phyloP scores from a whole-genome alignment of 2,329 filamentous ascomycete species.

The Aplosporella prunicola region DNA sequence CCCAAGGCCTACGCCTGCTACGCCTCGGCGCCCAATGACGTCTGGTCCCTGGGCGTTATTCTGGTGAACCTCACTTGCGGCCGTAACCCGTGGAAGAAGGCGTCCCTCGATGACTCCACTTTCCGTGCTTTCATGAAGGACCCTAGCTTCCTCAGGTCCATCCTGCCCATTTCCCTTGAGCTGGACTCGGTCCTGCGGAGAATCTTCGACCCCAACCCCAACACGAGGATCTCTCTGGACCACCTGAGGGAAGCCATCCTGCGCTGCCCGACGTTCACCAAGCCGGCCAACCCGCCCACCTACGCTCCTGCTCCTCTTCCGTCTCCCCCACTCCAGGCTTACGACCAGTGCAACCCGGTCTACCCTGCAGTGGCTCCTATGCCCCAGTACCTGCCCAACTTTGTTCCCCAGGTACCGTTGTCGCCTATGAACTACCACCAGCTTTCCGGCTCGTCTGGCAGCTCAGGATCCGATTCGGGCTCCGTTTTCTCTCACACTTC shows the following conservation, averaged over 20 bases:
- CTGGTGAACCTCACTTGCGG: conserved; percentile 95
- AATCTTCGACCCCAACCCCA: conserved; percentile 80
- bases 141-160: conserved; percentile 79
- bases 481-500: conserved; percentile 32
- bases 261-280: conserved; percentile 65
- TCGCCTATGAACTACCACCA: conserved; percentile 17
- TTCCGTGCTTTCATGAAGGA: conserved; percentile 86
- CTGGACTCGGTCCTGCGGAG: conserved; percentile 77
- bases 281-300: conserved; percentile 30
- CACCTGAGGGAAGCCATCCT: conserved; percentile 71
- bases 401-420: conserved; percentile 22
- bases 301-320: conserved; percentile 32
- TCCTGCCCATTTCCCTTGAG: conserved; percentile 82
- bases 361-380: conserved; percentile 19
- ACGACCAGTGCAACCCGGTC: conserved; percentile 21
- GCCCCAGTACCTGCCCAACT: conserved; percentile 21
- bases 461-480: conserved; percentile 30
- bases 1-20: conserved; percentile 67
- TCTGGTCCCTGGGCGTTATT: conserved; percentile 97
- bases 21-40: conserved; percentile 86
- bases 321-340: conserved; percentile 36
- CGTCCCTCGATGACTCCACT: conserved; percentile 84
- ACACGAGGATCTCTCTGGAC: conserved; percentile 68
- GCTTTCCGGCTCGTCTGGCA: conserved; percentile 26
- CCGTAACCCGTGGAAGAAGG: conserved; percentile 97